Conservation (phyloP, 2,329 filamentous ascomycete species). For the Aspergillus clavatus region DNA sequence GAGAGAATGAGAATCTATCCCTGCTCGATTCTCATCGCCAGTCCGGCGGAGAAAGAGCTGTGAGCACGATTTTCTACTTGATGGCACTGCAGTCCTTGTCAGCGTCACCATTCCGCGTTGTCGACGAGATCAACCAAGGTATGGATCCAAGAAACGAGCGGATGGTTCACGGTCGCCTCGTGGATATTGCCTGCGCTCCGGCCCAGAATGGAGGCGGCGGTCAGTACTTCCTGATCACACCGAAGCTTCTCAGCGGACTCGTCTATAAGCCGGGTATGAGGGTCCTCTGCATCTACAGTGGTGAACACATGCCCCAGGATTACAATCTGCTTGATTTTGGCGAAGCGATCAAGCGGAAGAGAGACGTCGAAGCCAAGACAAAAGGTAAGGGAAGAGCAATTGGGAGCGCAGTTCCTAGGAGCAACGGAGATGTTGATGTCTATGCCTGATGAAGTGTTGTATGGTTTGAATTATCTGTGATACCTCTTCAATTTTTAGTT, state of each 20-base stretch:
- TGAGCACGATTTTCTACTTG: constrained; percentile 97
- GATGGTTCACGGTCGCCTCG: constrained; percentile 96
- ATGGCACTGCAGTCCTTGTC: constrained; percentile 96
- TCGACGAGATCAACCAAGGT: constrained; percentile 99
- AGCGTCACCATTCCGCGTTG: constrained; percentile 91
- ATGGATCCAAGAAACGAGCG: constrained; percentile 99
- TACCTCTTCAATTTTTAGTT: neutral
- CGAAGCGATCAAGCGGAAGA: constrained; percentile 32
- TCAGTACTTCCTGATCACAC: constrained; percentile 95
- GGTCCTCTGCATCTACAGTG: constrained; percentile 87
- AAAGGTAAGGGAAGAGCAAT: constrained; percentile 16
- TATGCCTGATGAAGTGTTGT: constrained; percentile 13
- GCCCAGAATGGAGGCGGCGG: constrained; percentile 51
- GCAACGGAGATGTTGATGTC: constrained; percentile 17
- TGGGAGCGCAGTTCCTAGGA: neutral
- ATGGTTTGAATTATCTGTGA: neutral
- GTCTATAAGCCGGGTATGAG: constrained; percentile 88
- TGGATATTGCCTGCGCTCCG: constrained; percentile 78
- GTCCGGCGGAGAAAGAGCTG: constrained; percentile 90
- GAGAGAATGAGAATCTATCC: constrained; percentile 77
- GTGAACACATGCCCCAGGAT: constrained; percentile 55
- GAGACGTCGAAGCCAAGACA: constrained; percentile 18
- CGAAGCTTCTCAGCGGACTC: constrained; percentile 81
- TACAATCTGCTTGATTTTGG: constrained; percentile 36
- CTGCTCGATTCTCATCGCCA: constrained; percentile 87